Evolutionary conservation across 257 asterid species (phyloP), one percentile per base, ranked within the genome.

Genomic region (Paraleonurus japonicus): DNA sequence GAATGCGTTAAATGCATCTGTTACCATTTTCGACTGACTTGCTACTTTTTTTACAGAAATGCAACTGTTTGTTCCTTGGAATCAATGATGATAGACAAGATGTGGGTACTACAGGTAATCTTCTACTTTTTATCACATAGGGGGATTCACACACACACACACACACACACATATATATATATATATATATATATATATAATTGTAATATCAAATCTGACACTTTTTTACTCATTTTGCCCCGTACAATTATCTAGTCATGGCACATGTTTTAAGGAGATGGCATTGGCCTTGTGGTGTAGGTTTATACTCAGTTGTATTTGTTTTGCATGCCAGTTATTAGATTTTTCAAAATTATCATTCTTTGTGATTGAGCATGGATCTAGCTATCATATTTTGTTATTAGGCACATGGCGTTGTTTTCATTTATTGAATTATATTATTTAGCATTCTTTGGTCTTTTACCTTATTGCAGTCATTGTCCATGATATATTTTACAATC

Each of bases 401-500:
- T 59, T 37, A 20, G 63, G 72, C 20, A 35, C 0, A 5, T 67
- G 20, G 5, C 13, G 67, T 12, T 70, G 64, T 20, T 70, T 50
- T 67, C 58, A 22, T 33, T 60, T 39, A 41, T 35, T 45, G 61
- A n/a, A 19, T 22, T 53, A 8, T 17, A 53, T 43, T 47, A 47
- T 70, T 35, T 16, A 48, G 28, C 5, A 23, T 54, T 64, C 43
- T 74, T 80, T 50, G 30, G 30, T 7, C 68, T 71, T 75, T 63
- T 73, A 23, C 71, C 39, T 2, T 58, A 7, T 77, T 82, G 80
- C 85, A 94, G 97, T 91, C 66, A 78, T 69, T 61, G 95, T 79
- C 67, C 95, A 92, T 71, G 99, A 94, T 83, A 81, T 88, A 77
- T 94, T 94, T 78, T 88, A 81, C 82, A 91, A 89, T 79, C 99